Conservation (phyloP, 164 flowering plant genomes). For the Vitis labrusca region DNA sequence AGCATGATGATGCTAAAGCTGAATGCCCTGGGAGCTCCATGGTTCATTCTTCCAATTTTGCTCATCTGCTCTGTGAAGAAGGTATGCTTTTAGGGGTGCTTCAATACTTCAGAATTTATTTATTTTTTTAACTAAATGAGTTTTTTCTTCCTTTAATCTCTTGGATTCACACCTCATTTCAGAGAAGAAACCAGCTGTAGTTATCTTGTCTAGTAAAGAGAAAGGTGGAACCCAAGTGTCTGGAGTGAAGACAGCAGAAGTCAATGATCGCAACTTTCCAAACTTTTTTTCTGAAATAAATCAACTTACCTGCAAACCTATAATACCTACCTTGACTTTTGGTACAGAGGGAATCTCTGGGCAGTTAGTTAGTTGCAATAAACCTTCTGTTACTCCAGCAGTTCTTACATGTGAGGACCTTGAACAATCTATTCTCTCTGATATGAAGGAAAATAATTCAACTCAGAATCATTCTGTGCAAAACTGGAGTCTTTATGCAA, state of each 20-base stretch:
- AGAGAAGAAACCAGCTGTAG: conserved; percentile 3
- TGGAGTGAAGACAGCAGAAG: not conserved
- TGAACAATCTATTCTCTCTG: conserved; percentile 2
- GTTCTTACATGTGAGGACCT: conserved; percentile 2
- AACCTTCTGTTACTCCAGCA: not conserved
- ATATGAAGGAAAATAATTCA: not conserved
- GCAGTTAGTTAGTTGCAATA: not conserved
- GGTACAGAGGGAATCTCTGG: not conserved
- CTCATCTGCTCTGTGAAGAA: conserved; percentile 5
- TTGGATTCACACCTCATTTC: not conserved
- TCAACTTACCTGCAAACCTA: not conserved
- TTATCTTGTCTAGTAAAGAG: not conserved
- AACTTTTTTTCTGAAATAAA: not conserved
- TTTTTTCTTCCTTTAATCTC: too few relatives aligned
- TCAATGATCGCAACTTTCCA: not conserved
- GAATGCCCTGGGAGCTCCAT: not conserved
- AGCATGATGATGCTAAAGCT: not conserved
- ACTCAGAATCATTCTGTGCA: conserved; percentile 1
- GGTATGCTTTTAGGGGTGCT: not conserved
- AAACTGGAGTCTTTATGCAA: not conserved
- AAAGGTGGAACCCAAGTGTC: not conserved
- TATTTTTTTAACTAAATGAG: too few relatives aligned
- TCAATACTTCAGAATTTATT: too few relatives aligned
- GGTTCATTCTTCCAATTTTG: not conserved
- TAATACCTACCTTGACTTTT: not conserved